Base-by-base conservation (phyloP, 2,329 filamentous ascomycete species). In the Penicillium sp. region DNA sequence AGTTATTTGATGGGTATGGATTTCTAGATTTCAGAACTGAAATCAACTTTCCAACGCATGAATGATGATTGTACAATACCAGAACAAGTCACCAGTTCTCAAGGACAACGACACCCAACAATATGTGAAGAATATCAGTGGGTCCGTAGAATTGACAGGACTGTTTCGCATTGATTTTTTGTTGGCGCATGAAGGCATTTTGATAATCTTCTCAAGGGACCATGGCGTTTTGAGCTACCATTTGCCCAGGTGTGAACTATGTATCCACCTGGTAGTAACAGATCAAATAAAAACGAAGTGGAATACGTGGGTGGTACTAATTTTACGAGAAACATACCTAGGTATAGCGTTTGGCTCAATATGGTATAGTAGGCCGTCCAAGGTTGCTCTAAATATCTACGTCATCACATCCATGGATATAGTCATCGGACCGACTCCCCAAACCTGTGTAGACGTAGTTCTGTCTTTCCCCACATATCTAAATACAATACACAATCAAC, bases 1-100 rank as follows among this genome's bases (percentile, higher is more conserved):
- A 76, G 73, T 50, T 75, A 74, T 51, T 59, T 75, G 56, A 93
- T 96, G 90, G 90, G 88, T 62, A 93, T 86, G 64, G 84, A 69
- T 55, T 56, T 45, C 22, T 42, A 57, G 54, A 53, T 10, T 19
- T 33, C 45, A 51, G 50, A 44, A 35, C 48, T 22, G 33, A 42
- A 27, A 56, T 57, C 49, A 65, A 59, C 21, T n/a, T 27, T 51
- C 24, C 19, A n/a, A 44, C 9, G 3, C 43, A 68, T 54, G 66
- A 72, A 63, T 71, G 60, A 72, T 64, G 70, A 69, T 61, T 68
- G 60, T 64, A 65, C 61, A 67, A 53, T 60, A 67, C 39, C 21
- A 31, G 14, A 46, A 2, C 9, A 33, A 53, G 22, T 49, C 29
- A 35, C 46, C 11, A 49, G 27, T 42, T 42, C 11, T 39, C 35